Base-by-base conservation (phyloP, 2,329 filamentous ascomycete species). In the Colletotrichum cordylinicola region DNA sequence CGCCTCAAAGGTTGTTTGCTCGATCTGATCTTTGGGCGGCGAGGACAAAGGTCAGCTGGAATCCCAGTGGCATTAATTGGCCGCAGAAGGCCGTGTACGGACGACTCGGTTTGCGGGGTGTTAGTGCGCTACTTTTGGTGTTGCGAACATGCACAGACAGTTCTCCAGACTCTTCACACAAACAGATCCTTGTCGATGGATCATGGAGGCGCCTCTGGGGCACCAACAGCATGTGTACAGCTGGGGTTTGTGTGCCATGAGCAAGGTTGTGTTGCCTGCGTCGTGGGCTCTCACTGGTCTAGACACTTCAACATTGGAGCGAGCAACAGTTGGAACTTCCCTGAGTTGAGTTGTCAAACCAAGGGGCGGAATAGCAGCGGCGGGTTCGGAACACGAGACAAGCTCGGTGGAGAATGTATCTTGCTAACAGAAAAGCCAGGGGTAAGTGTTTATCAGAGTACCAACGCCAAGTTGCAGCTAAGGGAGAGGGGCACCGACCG, bases 401-500 rank as follows among this genome's bases (percentile, higher is more conserved):
- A 9, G 27, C 62, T 66, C 27, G 33, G 24, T 29, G 13, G 24
- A 8, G 35, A 65, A 72, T 62, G 72, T 76, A 67, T 4, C 55
- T 5, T 24, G n/a, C 61, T 70, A 76, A 66, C 65, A 29, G 15
- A 9, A 8, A 8, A 15, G 6, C 8, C 15, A 1, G 2, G 74
- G 74, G 18, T 75, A 76, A 76, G 75, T 29, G 18, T 55, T 76
- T 43, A 75, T 4, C 74, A 76, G 74, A 74, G 74, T 73, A 73
- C 24, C 62, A 6, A 0, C 35, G 21, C 29, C 52, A 31, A 60
- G 48, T 61, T 39, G 39, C 43, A 48, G 37, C 33, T 33, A 60
- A 70, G 72, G 60, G 72, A 65, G 68, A 72, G 72, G 72, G 72
- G 72, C 72, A 24, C 39, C 69, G 16, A 67, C 37, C 21, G 31